Base-by-base conservation (phyloP, 805 yeast species). In the Metschnikowia santaceciliae region DNA sequence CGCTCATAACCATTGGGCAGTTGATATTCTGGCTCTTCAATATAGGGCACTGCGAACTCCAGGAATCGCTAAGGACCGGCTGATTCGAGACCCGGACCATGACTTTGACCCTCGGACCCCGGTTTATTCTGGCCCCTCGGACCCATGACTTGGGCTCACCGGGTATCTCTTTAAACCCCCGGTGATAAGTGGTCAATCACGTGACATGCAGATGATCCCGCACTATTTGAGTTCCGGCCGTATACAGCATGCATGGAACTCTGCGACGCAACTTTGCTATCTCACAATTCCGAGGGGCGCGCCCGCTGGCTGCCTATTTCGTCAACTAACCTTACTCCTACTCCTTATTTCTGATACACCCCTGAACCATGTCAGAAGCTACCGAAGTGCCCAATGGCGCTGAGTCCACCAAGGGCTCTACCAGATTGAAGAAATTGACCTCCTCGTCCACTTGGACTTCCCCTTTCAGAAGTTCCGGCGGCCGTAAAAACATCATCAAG, bases 391-490 rank as follows among this genome's bases (percentile, higher is more conserved):
- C 55, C n/a, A 39, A 44, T 19, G 53, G 51, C 22, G 26, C 52
- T 11, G 54, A 46, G 48, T 30, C 35, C 22, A 48, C 54, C 42
- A 55, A 49, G 22, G 57, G 57, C 32, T 49, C 58, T 15, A 40
- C 49, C 50, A 52, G 53, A 42, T 56, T 58, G 61, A 58, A 58
- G 51, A 48, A 53, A 46, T 54, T 55, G 54, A 46, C 60, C n/a
- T 56, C 68, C 26, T 62, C 66, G 36, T 54, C 63, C 22, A 64
- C 68, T 1, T 74, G 77, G 77, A 66, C 67, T 13, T 72, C 77
- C 4, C 78, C 77, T n/a, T 74, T 74, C 45, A 65, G 78, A 59
- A 53, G 60, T 26, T 43, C 62, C 10, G 53, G 60, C 5, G 32
- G 55, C 36, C 61, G 56, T 44, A 67, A 66, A 59, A 71, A 68